phyloP scores from a whole-genome alignment of 805 yeast species.

The Wickerhamiella qilinensis region DNA sequence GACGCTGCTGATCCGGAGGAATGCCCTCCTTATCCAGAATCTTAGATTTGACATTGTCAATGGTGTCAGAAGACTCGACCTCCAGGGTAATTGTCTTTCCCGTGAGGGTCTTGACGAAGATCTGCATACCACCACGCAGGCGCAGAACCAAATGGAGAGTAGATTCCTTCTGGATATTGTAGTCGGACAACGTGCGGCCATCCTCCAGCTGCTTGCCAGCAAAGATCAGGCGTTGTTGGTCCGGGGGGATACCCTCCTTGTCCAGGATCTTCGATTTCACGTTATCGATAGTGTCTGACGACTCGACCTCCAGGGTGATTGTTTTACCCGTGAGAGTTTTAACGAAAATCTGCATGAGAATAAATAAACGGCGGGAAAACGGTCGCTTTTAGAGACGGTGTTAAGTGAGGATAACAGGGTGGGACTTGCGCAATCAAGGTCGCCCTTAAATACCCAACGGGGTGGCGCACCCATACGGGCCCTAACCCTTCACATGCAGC shows the following conservation, averaged over 20 bases:
- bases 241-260: constrained; percentile 95
- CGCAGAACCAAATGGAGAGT: constrained; percentile 71
- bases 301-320: constrained; percentile 77
- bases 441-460: neutral
- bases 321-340: constrained; percentile 85
- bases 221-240: constrained; percentile 86
- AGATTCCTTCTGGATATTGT: constrained; percentile 92
- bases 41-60: constrained; percentile 88
- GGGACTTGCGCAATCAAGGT: constrained; percentile 22
- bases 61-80: constrained; percentile 89
- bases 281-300: constrained; percentile 89
- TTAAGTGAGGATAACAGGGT: too few relatives aligned
- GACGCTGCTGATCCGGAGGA: constrained; percentile 93
- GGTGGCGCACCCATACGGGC: neutral
- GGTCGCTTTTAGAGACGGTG: constrained; percentile 1
- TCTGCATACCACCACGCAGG: constrained; percentile 85
- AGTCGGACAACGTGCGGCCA: constrained; percentile 86
- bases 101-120: constrained; percentile 77
- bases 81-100: constrained; percentile 82
- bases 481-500: neutral
- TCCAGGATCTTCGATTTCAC: constrained; percentile 92
- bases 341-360: constrained; percentile 68
- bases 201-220: constrained; percentile 96
- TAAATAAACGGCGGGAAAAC: neutral
- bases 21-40: constrained; percentile 95